These are phyloP conservation scores for Colletotrichum gloeosporioides DNA, from an alignment of 2,329 filamentous ascomycete species.

Conservation along the genomic window DNA sequence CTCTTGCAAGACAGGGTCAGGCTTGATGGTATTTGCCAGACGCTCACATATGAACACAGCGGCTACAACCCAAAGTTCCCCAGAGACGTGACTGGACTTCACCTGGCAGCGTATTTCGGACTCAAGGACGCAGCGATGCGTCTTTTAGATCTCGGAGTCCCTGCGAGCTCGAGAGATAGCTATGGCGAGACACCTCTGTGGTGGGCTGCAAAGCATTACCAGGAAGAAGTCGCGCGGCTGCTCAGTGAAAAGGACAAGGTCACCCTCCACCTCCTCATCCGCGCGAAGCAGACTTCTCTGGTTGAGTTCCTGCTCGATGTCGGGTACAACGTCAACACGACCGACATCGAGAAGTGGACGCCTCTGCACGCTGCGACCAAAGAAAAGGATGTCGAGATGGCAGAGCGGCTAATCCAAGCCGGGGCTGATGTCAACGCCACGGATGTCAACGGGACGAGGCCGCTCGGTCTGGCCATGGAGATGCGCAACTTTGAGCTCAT, in stretches of 20 bases:
- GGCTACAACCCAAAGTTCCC: neutral
- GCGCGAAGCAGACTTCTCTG: neutral
- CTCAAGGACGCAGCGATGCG: neutral
- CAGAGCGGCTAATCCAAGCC: neutral
- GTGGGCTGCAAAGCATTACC: neutral
- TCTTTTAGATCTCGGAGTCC: accelerated
- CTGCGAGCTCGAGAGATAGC: neutral
- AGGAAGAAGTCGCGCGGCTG: neutral
- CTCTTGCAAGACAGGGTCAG: neutral
- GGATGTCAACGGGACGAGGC: neutral
- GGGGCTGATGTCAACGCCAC: neutral
- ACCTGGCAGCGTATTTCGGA: neutral
- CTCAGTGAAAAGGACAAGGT: neutral
- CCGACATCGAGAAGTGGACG: neutral
- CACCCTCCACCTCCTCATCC: neutral
- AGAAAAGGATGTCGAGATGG: neutral
- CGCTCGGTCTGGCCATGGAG: neutral
- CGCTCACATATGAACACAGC: neutral
- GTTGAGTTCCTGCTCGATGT: neutral
- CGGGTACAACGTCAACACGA: neutral
- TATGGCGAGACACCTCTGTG: neutral
- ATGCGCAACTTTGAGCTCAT: neutral
- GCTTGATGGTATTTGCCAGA: neutral
- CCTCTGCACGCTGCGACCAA: neutral
- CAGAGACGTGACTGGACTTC: neutral